These are phyloP conservation scores for Claviceps pusilla DNA, from an alignment of 2,329 filamentous ascomycete genomes.

Conservation along the genomic window DNA sequence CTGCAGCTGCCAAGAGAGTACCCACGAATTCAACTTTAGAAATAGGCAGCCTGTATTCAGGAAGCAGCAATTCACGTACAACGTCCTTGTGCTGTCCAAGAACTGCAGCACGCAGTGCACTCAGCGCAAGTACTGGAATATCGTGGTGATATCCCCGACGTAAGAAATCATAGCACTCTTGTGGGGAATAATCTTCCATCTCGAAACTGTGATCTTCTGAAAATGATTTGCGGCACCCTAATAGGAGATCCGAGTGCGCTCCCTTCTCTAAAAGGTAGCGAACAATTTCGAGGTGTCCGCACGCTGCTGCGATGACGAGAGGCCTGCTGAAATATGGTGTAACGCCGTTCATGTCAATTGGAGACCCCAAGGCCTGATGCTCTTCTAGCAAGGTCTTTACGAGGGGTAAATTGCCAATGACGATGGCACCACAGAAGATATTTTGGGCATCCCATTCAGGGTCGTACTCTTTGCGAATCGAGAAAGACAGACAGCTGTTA, in stretches of 20 bases:
- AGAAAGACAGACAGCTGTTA: too few relatives aligned
- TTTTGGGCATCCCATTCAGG: background rate
- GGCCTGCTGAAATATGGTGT: conserved; percentile 1
- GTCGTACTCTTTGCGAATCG: background rate
- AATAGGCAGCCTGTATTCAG: background rate
- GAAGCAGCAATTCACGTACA: background rate
- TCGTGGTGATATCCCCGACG: too few relatives aligned
- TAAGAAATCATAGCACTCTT: too few relatives aligned
- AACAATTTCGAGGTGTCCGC: background rate
- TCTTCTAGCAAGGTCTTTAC: background rate
- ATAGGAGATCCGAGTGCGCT: background rate
- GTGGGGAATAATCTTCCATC: too few relatives aligned
- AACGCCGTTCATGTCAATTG: background rate
- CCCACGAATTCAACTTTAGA: background rate
- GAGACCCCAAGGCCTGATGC: background rate
- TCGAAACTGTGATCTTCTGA: too few relatives aligned
- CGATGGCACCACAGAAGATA: background rate
- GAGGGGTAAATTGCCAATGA: background rate
- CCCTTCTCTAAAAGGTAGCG: background rate
- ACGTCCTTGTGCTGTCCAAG: background rate
- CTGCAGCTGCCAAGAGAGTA: background rate
- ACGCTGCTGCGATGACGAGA: background rate
- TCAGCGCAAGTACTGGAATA: background rate
- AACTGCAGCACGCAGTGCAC: conserved; percentile 1
- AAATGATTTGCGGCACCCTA: background rate